Base-by-base conservation (phyloP, 305 asterid genomes). In the Euphrasia arctica region DNA sequence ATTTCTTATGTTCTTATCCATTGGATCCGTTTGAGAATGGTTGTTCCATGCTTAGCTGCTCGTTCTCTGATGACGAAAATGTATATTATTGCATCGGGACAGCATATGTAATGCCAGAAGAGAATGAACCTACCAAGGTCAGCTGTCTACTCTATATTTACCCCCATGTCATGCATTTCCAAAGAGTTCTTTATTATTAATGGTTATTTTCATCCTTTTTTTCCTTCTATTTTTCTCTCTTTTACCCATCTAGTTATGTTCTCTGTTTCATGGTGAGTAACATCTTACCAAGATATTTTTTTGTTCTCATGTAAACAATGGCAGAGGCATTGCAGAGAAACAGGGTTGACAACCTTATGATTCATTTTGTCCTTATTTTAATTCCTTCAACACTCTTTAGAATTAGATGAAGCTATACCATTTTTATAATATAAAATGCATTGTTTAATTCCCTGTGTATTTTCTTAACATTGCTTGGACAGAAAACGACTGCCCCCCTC, bases 21-120 rank as follows among this genome's bases (percentile, higher is more conserved):
- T 89, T 90, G 50, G 96, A 93, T 76, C 96, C 81, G 70, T 90
- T 84, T 62, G 99, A 93, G 80, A 73, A 76, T 71, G 96, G 93
- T 56, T 88, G 96, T 77, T 93, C 97, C 64, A 81, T 93, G 67
- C 84, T 93, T 61, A 90, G 95, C 82, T 93, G 99, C 83, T 93
- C 96, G 11, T 93, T 93, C 81, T 80, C 95, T 58, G 99, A 90
- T 70, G 97, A 93, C 77, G 71, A 47, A 67, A 90, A 79, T 74
- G 89, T 86, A 67, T 93, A 88, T 78, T 93, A 93, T 72, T 90
- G 99, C 31, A 80, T 90, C 54, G 97, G 99, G 52, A 79, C 84
- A 48, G 93, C 95, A 45, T 89, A 83, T 67, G 97, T 87, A 31
- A 78, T 87, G 85, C 89, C 95, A 6, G 96, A 88, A 74, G 97